phyloP scores from a whole-genome alignment of 805 yeast species.

The Hanseniaspora meyeri region DNA sequence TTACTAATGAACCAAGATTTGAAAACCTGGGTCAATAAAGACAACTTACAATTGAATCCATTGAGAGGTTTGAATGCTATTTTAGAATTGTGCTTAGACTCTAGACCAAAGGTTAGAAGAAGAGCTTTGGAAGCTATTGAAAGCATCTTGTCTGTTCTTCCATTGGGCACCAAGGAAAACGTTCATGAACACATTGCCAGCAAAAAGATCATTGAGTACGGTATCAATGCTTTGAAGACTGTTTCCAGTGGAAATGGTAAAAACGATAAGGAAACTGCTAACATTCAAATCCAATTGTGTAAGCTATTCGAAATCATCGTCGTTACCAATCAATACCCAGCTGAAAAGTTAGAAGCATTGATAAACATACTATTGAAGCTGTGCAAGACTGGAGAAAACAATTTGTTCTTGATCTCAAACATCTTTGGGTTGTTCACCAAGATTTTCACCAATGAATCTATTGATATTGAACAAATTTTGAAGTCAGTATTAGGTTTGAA shows the following conservation, averaged over 20 bases:
- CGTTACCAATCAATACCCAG: conserved; percentile 73
- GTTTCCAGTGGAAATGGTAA: conserved; percentile 30
- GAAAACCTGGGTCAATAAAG: conserved; percentile 57
- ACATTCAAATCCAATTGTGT: conserved; percentile 58
- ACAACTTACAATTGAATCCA: conserved; percentile 45
- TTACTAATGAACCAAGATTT: conserved; percentile 69
- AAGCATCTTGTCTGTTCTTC: conserved; percentile 48
- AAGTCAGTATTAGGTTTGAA: conserved; percentile 64
- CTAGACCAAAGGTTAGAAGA: conserved; percentile 89
- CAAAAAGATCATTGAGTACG: conserved; percentile 52
- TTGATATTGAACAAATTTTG: conserved; percentile 45
- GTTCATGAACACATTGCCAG: conserved; percentile 57
- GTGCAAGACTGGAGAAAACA: conserved; percentile 40
- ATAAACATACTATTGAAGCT: conserved; percentile 67
- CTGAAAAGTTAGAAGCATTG: conserved; percentile 49
- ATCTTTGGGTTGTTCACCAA: conserved; percentile 79
- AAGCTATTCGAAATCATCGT: conserved; percentile 66
- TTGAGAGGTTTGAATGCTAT: conserved; percentile 69
- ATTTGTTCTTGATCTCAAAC: conserved; percentile 58
- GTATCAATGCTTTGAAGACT: conserved; percentile 43
- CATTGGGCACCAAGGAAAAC: conserved; percentile 55
- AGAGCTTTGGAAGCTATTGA: conserved; percentile 86
- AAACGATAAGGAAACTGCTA: conserved; percentile 35
- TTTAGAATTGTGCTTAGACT: conserved; percentile 67
- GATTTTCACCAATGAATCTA: conserved; percentile 36